Conservation (phyloP, 139 green algal genomes). For the Chlamydomonas asymmetrica region DNA sequence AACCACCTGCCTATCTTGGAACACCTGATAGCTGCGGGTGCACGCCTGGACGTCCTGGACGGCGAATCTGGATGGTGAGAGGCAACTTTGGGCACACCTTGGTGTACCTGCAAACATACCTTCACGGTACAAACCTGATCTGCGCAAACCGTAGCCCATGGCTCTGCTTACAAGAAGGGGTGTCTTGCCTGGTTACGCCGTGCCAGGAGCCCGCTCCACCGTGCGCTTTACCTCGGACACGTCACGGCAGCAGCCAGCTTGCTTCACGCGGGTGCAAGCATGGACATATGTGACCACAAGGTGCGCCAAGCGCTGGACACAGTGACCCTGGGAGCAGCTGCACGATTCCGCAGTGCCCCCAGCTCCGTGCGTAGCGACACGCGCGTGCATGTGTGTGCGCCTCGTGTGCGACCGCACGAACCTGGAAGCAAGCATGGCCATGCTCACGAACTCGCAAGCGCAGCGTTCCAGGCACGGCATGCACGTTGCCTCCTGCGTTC, state of each 20-base stretch:
- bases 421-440: no score
- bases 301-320: no score
- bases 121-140: neutral
- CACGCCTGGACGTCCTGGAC: conserved; percentile 50
- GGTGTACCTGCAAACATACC: neutral
- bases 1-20: conserved; percentile 58
- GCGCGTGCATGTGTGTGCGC: no score
- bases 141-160: neutral
- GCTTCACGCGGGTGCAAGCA: conserved; percentile 55
- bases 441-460: no score
- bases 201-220: conserved; percentile 79
- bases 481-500: no score
- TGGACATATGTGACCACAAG: conserved; percentile 57
- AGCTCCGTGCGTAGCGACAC: no score
- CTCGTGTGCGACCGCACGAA: no score
- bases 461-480: no score
- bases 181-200: conserved; percentile 14
- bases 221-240: conserved; percentile 87
- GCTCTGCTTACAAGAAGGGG: neutral
- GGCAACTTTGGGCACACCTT: no score
- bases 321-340: no score
- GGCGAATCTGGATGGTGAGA: conserved; percentile 75
- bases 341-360: no score
- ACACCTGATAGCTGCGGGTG: conserved; percentile 55
- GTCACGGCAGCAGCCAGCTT: conserved; percentile 65